phyloP scores from a whole-genome alignment of 176 grass and related monocot species.

The Triticum monococcum region DNA sequence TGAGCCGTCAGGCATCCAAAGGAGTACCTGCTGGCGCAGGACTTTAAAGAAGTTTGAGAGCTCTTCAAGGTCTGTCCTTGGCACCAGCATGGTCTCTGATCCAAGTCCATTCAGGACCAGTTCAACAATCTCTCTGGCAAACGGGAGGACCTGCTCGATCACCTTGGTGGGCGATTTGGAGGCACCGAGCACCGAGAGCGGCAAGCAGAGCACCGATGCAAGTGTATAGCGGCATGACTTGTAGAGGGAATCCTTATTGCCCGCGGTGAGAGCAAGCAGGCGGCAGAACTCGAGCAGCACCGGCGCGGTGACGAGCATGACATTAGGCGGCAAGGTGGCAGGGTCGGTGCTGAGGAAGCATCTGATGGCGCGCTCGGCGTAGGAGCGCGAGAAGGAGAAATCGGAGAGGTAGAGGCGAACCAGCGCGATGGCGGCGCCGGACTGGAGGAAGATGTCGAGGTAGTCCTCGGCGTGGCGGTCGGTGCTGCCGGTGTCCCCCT shows the following conservation, averaged over 20 bases:
- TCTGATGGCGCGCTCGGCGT: constrained; percentile 57
- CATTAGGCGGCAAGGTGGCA: constrained; percentile 29
- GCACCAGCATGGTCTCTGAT: constrained; percentile 47
- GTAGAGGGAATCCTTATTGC: constrained; percentile 60
- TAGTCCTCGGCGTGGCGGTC: constrained; percentile 39
- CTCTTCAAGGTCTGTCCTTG: constrained; percentile 53
- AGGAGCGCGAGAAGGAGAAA: neutral
- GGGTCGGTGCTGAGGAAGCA: constrained; percentile 51
- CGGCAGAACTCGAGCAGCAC: constrained; percentile 75
- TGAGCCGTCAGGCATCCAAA: constrained; percentile 38
- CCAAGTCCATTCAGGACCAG: constrained; percentile 50
- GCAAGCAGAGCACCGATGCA: constrained; percentile 48
- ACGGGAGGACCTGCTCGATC: constrained; percentile 66
- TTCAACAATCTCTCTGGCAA: constrained; percentile 57
- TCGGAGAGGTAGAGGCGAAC: constrained; percentile 74
- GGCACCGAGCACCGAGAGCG: constrained; percentile 1
- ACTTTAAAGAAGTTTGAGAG: constrained; percentile 76
- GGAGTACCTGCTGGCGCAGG: constrained; percentile 41
- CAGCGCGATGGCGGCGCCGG: constrained; percentile 56
- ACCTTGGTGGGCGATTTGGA: constrained; percentile 40
- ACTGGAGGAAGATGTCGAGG: constrained; percentile 66
- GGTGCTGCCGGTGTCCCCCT: neutral
- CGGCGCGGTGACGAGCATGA: constrained; percentile 37
- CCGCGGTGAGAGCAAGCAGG: constrained; percentile 44
- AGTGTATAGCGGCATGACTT: constrained; percentile 52